phyloP scores from a whole-genome alignment of 1,284 basidiomycete species.

The Boletus smithii region DNA sequence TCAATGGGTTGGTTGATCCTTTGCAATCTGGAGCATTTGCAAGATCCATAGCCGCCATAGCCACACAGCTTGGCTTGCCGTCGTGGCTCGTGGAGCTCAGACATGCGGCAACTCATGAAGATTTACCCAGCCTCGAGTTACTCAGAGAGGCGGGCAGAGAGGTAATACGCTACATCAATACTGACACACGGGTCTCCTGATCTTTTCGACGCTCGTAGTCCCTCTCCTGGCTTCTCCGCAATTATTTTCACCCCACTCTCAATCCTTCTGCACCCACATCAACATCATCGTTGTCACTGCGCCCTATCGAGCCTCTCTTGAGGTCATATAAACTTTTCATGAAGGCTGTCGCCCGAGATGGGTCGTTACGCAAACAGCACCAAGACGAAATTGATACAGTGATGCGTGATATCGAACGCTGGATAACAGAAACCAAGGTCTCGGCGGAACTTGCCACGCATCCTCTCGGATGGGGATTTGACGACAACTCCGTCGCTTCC shows the following conservation, averaged over 20 bases:
- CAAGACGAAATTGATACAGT: conserved; percentile 48
- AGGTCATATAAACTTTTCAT: conserved; percentile 66
- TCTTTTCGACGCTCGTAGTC: conserved; percentile 43
- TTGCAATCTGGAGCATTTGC: conserved; percentile 87
- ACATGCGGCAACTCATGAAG: conserved; percentile 95
- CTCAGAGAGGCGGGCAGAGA: conserved; percentile 74
- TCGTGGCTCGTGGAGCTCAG: conserved; percentile 90
- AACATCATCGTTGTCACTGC: conserved; percentile 36
- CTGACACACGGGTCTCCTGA: conserved; percentile 7
- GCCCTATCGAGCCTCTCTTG: conserved; percentile 56
- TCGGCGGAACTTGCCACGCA: conserved; percentile 47
- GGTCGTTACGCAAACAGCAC: conserved; percentile 52
- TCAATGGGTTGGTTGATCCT: conserved; percentile 94
- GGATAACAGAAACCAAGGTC: conserved; percentile 70
- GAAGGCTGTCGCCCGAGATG: conserved; percentile 60
- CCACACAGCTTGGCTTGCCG: conserved; percentile 82
- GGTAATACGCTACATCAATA: conserved; percentile 37
- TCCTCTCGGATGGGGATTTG: conserved; percentile 46
- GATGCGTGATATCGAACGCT: conserved; percentile 61
- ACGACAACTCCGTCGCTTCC: conserved; percentile 31
- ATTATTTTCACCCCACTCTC: conserved; percentile 76
- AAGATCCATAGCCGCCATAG: conserved; percentile 86
- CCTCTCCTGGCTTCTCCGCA: conserved; percentile 74
- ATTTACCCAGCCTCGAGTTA: conserved; percentile 82
- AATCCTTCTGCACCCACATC: conserved; percentile 48